Evolutionary conservation across 75 land plant genomes (phyloP).

Genomic region (Pseudotsuga menziesii): DNA sequence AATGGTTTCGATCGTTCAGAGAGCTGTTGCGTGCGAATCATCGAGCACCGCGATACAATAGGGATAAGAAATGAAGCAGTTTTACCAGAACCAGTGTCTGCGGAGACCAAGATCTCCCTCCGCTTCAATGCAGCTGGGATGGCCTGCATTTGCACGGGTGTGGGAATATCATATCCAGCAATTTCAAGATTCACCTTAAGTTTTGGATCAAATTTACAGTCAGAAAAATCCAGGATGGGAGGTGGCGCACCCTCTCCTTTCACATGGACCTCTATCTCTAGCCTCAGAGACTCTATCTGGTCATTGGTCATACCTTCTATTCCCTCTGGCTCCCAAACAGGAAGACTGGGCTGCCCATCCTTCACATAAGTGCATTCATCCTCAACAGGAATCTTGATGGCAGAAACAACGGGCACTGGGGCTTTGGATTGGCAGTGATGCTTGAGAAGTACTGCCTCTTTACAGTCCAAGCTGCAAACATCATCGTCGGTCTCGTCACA

Average conservation of each 20-base stretch:
- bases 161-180: conserved; percentile 73
- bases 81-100: conserved; percentile 91
- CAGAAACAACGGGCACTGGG: not conserved
- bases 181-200: conserved; percentile 59
- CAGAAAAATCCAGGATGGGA: conserved; percentile 64
- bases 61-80: conserved; percentile 77
- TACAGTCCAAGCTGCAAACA: conserved; percentile 87
- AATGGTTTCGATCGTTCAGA: conserved; percentile 44
- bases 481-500: conserved; percentile 91
- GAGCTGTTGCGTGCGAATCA: conserved; percentile 14
- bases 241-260: conserved; percentile 43
- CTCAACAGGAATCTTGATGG: conserved; percentile 26
- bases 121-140: conserved; percentile 77
- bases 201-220: conserved; percentile 49
- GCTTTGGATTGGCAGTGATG: conserved; percentile 14
- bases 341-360: conserved; percentile 24
- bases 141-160: conserved; percentile 96
- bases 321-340: conserved; percentile 23
- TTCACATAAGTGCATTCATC: conserved; percentile 72
- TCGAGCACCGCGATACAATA: conserved; percentile 44
- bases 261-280: conserved; percentile 48
- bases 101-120: conserved; percentile 59
- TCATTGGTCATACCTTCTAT: conserved; percentile 9
- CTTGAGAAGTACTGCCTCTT: conserved; percentile 34
- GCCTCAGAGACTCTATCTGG: conserved; percentile 50